Percentiles rank a stretch among this genome's conserved stretches.
Conservation (phyloP, 2,329 filamentous ascomycete genomes). For the Penicillium sp. region DNA sequence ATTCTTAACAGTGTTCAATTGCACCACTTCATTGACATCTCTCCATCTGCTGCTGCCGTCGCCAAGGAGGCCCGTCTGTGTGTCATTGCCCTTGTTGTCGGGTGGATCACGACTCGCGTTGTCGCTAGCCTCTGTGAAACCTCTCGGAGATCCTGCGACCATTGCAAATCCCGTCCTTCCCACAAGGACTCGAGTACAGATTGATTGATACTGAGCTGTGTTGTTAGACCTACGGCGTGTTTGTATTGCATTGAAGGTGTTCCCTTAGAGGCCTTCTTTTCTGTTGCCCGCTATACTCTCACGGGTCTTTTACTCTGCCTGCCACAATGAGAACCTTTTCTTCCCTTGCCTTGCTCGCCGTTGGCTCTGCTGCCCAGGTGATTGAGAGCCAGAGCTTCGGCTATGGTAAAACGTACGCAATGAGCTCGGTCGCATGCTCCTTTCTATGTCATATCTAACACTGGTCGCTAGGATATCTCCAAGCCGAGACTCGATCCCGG, state of each 20-base stretch:
- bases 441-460: slow-evolving; percentile 2
- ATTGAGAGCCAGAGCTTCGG: slow-evolving; percentile 76
- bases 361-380: slow-evolving; percentile 58
- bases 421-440: slow-evolving; percentile 1
- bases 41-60: slow-evolving; percentile 46
- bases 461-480: slow-evolving; percentile 56
- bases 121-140: slow-evolving; percentile 31
- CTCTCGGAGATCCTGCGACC: slow-evolving; percentile 14
- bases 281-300: neutral
- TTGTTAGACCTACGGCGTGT: neutral
- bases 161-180: slow-evolving; percentile 10
- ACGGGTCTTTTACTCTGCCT: slow-evolving; percentile 12
- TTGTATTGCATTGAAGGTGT: slow-evolving; percentile 2
- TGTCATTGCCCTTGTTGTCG: slow-evolving; percentile 48
- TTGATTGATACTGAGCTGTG: slow-evolving; percentile 5
- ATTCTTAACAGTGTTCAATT: slow-evolving; percentile 44
- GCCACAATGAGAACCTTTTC: slow-evolving; percentile 41
- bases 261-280: slow-evolving; percentile 1
- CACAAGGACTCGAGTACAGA: neutral
- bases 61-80: slow-evolving; percentile 50
- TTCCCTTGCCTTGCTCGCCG: slow-evolving; percentile 45
- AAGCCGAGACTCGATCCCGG: slow-evolving; percentile 48
- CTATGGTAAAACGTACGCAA: slow-evolving; percentile 56
- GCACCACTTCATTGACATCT: slow-evolving; percentile 50
- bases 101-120: slow-evolving; percentile 42